Percentiles rank a stretch among this genome's conserved stretches.
Evolutionary conservation across 2,329 filamentous ascomycete genomes (phyloP).

Genomic region (Trichocomaceae sp.): DNA sequence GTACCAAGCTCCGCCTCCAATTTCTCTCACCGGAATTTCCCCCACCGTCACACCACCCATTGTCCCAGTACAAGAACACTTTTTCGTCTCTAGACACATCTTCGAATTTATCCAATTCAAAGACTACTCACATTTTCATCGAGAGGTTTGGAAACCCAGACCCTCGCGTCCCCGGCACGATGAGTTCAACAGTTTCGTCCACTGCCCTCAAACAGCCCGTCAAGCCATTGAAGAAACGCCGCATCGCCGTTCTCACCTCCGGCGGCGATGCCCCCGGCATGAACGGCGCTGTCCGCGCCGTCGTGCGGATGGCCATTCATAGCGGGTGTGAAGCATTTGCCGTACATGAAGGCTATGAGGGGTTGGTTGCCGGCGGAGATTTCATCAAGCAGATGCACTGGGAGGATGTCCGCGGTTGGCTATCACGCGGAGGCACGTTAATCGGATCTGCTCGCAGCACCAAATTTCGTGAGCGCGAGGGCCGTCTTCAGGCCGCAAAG

Average conservation of each 20-base stretch:
- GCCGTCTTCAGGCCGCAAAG: slow-evolving; percentile 78
- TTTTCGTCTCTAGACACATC: slow-evolving; percentile 9
- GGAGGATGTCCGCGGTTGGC: slow-evolving; percentile 90
- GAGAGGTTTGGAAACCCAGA: not conserved
- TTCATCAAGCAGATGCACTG: slow-evolving; percentile 83
- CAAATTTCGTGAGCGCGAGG: slow-evolving; percentile 82
- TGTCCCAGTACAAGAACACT: slow-evolving; percentile 16
- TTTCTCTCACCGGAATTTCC: slow-evolving; percentile 35
- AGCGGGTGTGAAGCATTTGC: slow-evolving; percentile 73
- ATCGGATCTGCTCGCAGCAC: slow-evolving; percentile 93
- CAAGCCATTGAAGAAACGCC: slow-evolving; percentile 47
- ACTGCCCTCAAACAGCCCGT: slow-evolving; percentile 22
- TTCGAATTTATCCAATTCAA: not conserved
- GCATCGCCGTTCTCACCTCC: slow-evolving; percentile 87
- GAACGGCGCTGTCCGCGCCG: slow-evolving; percentile 83
- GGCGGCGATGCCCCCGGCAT: slow-evolving; percentile 92
- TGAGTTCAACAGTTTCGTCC: slow-evolving; percentile 17
- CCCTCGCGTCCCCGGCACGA: slow-evolving; percentile 13
- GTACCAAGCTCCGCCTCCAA: slow-evolving; percentile 18
- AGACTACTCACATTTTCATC: not conserved
- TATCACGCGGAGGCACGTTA: slow-evolving; percentile 88
- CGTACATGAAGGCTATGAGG: slow-evolving; percentile 92
- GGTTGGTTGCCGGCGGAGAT: slow-evolving; percentile 79
- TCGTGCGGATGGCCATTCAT: slow-evolving; percentile 86
- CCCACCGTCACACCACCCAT: slow-evolving; percentile 18